Evolutionary conservation across 2,329 filamentous ascomycete species (phyloP).

Genomic region (Chrysoporthe puriensis): DNA sequence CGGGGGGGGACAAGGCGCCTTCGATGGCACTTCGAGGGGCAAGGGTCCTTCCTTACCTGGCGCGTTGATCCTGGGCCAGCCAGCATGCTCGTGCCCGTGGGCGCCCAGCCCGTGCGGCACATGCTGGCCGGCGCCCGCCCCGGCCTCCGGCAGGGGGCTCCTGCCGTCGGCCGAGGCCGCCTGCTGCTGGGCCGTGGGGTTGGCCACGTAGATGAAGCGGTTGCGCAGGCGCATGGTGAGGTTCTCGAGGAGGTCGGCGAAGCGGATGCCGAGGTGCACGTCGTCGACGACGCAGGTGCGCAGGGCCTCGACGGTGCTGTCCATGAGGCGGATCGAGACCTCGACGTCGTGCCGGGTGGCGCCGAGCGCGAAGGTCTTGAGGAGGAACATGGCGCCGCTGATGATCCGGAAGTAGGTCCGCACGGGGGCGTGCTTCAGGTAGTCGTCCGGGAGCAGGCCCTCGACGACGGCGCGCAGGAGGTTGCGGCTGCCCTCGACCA

Average conservation of each 20-base stretch:
- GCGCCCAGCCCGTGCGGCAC: slow-evolving; percentile 25
- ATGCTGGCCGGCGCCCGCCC: slow-evolving; percentile 27
- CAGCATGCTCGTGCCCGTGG: slow-evolving; percentile 29
- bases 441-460: slow-evolving; percentile 72
- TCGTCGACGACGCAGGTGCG: slow-evolving; percentile 82
- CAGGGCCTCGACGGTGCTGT: slow-evolving; percentile 73
- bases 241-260: slow-evolving; percentile 80
- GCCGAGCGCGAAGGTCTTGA: slow-evolving; percentile 83
- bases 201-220: slow-evolving; percentile 71
- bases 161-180: slow-evolving; percentile 45
- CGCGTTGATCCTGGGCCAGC: slow-evolving; percentile 24
- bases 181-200: slow-evolving; percentile 39
- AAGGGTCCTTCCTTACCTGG: slow-evolving; percentile 16
- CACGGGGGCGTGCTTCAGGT: slow-evolving; percentile 81
- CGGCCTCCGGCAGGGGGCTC: slow-evolving; percentile 41
- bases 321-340: slow-evolving; percentile 74
- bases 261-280: slow-evolving; percentile 81
- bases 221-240: slow-evolving; percentile 74
- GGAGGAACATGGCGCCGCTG: slow-evolving; percentile 80
- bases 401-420: slow-evolving; percentile 87
- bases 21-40: no score
- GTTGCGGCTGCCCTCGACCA: slow-evolving; percentile 77
- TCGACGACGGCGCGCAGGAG: slow-evolving; percentile 79
- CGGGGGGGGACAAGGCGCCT: no score
- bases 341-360: slow-evolving; percentile 79